A percentile compares a stretch with the other conserved stretches of the same genome.
Evolutionary conservation across 345 rosid species (phyloP).

Genomic region (Excoecaria agallocha): DNA sequence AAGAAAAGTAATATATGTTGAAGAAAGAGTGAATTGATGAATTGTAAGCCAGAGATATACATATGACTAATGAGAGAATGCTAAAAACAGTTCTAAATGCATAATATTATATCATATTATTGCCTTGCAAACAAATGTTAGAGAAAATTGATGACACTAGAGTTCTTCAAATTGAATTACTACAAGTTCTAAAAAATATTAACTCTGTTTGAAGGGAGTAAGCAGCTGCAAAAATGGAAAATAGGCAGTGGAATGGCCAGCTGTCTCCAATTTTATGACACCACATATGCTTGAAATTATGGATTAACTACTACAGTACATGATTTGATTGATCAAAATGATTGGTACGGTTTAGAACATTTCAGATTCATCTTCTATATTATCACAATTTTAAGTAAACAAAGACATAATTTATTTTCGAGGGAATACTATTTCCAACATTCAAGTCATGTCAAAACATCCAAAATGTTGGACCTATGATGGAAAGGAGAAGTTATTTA

Average conservation of each 20-base stretch:
- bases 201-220: neutral
- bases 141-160: too few relatives aligned
- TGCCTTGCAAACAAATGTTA: too few relatives aligned
- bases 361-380: neutral
- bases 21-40: too few relatives aligned
- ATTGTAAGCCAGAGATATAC: too few relatives aligned
- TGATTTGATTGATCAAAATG: neutral
- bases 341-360: neutral
- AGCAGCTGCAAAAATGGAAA: neutral
- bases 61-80: too few relatives aligned
- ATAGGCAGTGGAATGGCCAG: neutral
- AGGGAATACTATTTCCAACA: neutral
- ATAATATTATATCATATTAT: too few relatives aligned
- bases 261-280: neutral
- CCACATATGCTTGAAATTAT: neutral
- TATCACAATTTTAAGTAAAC: neutral
- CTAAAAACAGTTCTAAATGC: too few relatives aligned
- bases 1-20: too few relatives aligned
- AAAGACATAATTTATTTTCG: neutral
- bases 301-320: neutral
- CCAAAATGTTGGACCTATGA: neutral
- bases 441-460: too few relatives aligned
- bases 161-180: too few relatives aligned
- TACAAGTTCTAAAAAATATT: too few relatives aligned
- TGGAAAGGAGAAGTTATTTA: neutral